phyloP scores from a whole-genome alignment of 805 yeast species.

The Brettanomyces nanus region DNA sequence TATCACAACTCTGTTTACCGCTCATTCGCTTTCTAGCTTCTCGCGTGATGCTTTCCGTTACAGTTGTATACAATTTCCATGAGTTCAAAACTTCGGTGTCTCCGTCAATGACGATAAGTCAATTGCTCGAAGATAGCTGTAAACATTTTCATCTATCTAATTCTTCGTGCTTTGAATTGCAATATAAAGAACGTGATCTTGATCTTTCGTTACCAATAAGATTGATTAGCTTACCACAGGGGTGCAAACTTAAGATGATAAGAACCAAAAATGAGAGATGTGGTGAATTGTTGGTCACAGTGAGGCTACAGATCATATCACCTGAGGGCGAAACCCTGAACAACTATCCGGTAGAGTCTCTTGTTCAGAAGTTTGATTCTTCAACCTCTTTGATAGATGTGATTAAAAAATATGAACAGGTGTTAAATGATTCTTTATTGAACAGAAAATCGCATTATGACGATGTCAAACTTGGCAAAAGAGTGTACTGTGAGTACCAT shows the following conservation, averaged over 20 bases:
- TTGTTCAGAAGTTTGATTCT: constrained; percentile 3
- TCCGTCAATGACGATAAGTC: constrained; percentile 30
- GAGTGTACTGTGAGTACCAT: background rate
- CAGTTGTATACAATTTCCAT: constrained; percentile 27
- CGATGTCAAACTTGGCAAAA: constrained; percentile 1
- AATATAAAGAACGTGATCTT: constrained; percentile 9
- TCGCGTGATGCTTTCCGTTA: constrained; percentile 29
- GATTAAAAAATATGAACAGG: constrained; percentile 2
- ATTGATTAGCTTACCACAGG: constrained; percentile 34
- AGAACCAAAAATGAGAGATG: background rate
- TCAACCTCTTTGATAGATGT: background rate
- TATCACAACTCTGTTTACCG: too few relatives aligned
- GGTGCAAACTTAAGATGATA: constrained; percentile 31
- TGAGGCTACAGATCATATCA: constrained; percentile 7
- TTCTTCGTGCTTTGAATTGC: background rate
- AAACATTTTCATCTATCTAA: constrained; percentile 29
- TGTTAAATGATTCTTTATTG: background rate
- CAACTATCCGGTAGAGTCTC: background rate
- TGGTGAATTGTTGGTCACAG: constrained; percentile 3
- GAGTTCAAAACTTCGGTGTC: constrained; percentile 26
- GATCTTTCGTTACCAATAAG: constrained; percentile 34
- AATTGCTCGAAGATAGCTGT: constrained; percentile 28
- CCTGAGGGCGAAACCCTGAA: constrained; percentile 6
- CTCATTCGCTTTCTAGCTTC: too few relatives aligned
- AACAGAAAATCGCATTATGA: constrained; percentile 4